Base-by-base conservation (phyloP, 768 basidiomycete genomes). In the Termitomyces heimii region DNA sequence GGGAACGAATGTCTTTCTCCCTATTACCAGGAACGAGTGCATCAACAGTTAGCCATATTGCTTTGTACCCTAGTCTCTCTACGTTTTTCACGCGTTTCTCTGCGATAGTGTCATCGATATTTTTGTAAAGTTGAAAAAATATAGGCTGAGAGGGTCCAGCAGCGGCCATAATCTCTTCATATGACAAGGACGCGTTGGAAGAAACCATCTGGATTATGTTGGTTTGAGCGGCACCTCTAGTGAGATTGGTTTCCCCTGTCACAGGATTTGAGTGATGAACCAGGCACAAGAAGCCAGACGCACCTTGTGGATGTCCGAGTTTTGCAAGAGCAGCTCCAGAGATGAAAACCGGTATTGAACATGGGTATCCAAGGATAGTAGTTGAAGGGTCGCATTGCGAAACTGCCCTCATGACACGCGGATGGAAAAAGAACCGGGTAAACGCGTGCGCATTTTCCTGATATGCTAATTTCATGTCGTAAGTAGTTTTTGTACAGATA, bases 11-110 rank as follows among this genome's bases (percentile, higher is more conserved):
- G 64, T 93, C 91, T 55, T 78, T 73, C 69, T 93, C 91, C 46
- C 93, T 80, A 63, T 93, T 94, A 9, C 90, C 88, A 2, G 86
- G 77, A 40, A 88, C 83, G n/a, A 91, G 77, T 0, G 92, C 89
- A 70, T 98, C 94, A 2, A 96, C 94, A 2, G 94, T 97, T 54
- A 98, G 76, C 68, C 92, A 92, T 57, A 98, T 89, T 0, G 90
- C 93, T 48, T 87, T 92, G 71, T 89, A 95, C 0, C 92, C 92
- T 4, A 90, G 71, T 31, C 70, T 67, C 57, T 88, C 87, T 22
- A 92, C 81, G 50, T 89, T 84, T 46, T 79, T 77, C 16, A 97
- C 79, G 29, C 90, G 82, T 59, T 79, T 76, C 65, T 83, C 85
- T 2, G 92, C 92, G 35, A 78, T 75, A 14, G 71, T 65, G 56